Evolutionary conservation across 139 green algal genomes (phyloP).

Genomic region (Tetradesmus obliquus): DNA sequence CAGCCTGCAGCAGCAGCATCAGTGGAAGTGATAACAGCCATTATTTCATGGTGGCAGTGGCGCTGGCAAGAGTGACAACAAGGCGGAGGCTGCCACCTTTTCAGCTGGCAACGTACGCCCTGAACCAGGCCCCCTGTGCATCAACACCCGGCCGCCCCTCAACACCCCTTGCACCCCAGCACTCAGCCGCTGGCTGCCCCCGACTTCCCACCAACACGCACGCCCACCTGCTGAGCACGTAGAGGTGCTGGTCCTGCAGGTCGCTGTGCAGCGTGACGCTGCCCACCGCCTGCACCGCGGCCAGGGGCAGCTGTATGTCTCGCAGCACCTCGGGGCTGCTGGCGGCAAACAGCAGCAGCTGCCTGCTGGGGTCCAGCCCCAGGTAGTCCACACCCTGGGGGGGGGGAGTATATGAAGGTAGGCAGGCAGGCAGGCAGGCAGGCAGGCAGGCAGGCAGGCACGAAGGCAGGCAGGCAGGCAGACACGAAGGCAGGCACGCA

Average conservation of each 20-base stretch:
- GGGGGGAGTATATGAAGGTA: background rate
- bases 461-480: no score
- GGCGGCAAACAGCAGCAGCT: constrained; percentile 80
- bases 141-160: no score
- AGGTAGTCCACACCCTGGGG: constrained; percentile 84
- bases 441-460: no score
- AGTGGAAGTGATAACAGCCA: background rate
- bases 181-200: no score
- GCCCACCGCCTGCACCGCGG: constrained; percentile 47
- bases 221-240: constrained; percentile 55
- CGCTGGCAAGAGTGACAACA: no score
- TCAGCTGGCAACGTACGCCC: no score
- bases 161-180: no score
- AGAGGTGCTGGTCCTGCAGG: constrained; percentile 69
- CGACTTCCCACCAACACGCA: background rate
- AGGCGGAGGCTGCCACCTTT: background rate
- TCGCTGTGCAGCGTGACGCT: constrained; percentile 41
- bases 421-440: no score
- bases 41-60: no score
- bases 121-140: no score
- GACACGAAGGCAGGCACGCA: no score
- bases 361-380: constrained; percentile 64
- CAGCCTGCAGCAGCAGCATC: background rate
- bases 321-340: constrained; percentile 59
- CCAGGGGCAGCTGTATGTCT: constrained; percentile 65